Evolutionary conservation across 2,329 filamentous ascomycete species (phyloP), one percentile per base, ranked within the genome.

Genomic region (Colletotrichum karsti): DNA sequence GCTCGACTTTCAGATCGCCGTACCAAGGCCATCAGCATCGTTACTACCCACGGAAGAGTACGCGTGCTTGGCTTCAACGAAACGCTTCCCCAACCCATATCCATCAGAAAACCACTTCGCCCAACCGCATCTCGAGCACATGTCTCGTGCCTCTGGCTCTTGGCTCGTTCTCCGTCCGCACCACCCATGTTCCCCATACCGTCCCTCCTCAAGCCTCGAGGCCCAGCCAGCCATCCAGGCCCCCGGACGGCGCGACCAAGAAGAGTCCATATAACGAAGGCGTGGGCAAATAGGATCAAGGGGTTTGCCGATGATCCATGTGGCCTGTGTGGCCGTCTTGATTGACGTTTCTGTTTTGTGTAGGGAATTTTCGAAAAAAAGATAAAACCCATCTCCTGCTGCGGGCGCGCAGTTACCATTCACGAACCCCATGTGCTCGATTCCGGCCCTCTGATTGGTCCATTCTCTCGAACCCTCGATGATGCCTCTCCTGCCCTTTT

Each of bases 401-500:
- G 44, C 59, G 51, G 53, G 30, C 53, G 59, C 53, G 53, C 46
- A 53, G 46, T 48, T 41, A 33, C 64, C 64, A 67, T 67, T 67
- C 64, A 64, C 30, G 60, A 58, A 67, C 64, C 53, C 51, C 67
- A 69, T 69, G 67, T 69, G 67, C 63, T 67, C 63, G 51, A 42
- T 50, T 56, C 41, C 46, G 53, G 2, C 12, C 10, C 54, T 60
- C 58, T 70, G 64, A 70, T 70, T 70, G 67, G 67, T 13, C 12
- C 1, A 3, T 13, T 12, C 5, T 18, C 22, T 28, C 44, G 46
- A 42, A 46, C 53, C 28, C 44, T 58, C 60, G 53, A 67, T 41
- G 64, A 50, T 44, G 57, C 58, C 64, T 67, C 65, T 70, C 67
- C 50, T 70, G 54, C 67, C 67, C 67, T 63, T 68, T 70, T 70